These are phyloP conservation scores for Nakaseomyces sp. DNA, from an alignment of 1,139 yeast species.

Conservation along the genomic window DNA sequence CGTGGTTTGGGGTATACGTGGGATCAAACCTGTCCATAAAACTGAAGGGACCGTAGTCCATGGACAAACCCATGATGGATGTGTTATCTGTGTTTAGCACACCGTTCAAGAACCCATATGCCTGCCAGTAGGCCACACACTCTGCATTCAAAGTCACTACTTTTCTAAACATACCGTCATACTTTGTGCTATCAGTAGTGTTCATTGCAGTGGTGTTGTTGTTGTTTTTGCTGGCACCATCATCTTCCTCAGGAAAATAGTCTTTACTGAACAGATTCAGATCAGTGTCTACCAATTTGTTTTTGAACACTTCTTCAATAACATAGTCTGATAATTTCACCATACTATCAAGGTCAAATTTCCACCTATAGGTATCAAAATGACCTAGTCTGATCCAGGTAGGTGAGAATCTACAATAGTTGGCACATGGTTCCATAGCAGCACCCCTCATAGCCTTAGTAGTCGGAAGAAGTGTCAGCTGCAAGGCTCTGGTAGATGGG, in stretches of 20 bases:
- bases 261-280: slow-evolving; percentile 19
- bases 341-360: slow-evolving; percentile 60
- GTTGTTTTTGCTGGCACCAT: slow-evolving; percentile 17
- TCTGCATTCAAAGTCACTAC: slow-evolving; percentile 63
- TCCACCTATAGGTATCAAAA: slow-evolving; percentile 75
- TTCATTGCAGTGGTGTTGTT: slow-evolving; percentile 24
- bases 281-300: slow-evolving; percentile 35
- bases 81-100: slow-evolving; percentile 93
- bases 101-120: slow-evolving; percentile 88
- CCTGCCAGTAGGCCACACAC: slow-evolving; percentile 80
- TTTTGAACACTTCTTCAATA: slow-evolving; percentile 52
- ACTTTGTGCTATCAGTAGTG: slow-evolving; percentile 46
- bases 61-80: slow-evolving; percentile 71
- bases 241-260: slow-evolving; percentile 19
- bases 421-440: slow-evolving; percentile 68
- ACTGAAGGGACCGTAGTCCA: slow-evolving; percentile 94
- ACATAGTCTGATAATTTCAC: slow-evolving; percentile 62
- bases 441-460: slow-evolving; percentile 63
- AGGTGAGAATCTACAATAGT: slow-evolving; percentile 76
- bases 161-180: slow-evolving; percentile 65
- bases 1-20: slow-evolving; percentile 79
- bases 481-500: slow-evolving; percentile 77
- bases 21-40: slow-evolving; percentile 81
- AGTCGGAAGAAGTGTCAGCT: slow-evolving; percentile 62
- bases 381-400: slow-evolving; percentile 84